phyloP scores from a whole-genome alignment of 208 protist genomes.

The Leishmania lainsoni region DNA sequence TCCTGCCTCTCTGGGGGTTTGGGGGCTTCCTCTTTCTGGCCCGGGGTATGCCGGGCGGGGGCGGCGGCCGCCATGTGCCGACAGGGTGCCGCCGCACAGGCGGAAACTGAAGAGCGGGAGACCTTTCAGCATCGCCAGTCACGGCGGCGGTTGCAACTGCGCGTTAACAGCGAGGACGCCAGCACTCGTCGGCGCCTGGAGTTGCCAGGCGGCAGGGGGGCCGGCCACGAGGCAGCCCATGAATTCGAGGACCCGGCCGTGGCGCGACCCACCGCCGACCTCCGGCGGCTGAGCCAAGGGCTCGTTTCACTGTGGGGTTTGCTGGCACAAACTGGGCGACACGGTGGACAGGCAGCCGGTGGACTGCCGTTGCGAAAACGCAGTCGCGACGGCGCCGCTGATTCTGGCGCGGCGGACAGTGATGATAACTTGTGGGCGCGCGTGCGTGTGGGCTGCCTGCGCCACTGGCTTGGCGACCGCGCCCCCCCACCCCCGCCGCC shows the following conservation, averaged over 20 bases:
- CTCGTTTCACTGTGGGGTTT: conserved; percentile 13
- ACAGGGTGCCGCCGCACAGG: conserved; percentile 29
- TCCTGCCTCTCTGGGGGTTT: no score
- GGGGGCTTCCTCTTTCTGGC: no score
- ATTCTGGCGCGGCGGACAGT: no score
- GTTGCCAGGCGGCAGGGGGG: background rate
- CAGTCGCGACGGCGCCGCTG: no score
- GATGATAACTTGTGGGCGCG: no score
- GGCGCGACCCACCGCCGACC: conserved; percentile 20
- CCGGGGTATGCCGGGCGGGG: conserved; percentile 23
- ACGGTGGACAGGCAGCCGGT: background rate
- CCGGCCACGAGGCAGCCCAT: background rate
- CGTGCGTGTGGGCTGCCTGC: no score
- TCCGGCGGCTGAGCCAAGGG: conserved; percentile 18
- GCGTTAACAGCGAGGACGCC: background rate
- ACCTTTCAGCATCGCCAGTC: conserved; percentile 13
- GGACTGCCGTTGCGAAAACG: no score
- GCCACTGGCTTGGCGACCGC: no score
- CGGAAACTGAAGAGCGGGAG: conserved; percentile 38
- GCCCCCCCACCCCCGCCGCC: no score
- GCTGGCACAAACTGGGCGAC: conserved; percentile 1
- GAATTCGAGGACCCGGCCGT: conserved; percentile 6
- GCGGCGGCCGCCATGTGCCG: conserved; percentile 52
- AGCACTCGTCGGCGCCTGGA: background rate
- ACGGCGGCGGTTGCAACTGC: conserved; percentile 16